Base-by-base conservation (phyloP, 2,329 filamentous ascomycete genomes). In the Aspergillus vadensis region DNA sequence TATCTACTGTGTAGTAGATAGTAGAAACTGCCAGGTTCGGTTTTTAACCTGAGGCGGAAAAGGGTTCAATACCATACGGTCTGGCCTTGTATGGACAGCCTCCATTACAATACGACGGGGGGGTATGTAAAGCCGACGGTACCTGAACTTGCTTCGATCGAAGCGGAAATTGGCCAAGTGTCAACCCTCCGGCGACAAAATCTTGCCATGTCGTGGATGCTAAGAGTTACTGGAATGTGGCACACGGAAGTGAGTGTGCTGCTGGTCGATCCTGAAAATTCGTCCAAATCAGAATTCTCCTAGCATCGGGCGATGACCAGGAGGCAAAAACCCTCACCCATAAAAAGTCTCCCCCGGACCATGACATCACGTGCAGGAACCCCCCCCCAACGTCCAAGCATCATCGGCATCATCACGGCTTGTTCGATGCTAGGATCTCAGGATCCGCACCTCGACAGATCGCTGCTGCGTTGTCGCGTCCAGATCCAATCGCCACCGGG, bases 81-180 rank as follows among this genome's bases (percentile, higher is more conserved):
- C 43, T 21, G 25, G 7, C 39, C 21, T 17, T 23, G 53, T 60
- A 56, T 43, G 30, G n/a, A 6, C 19, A 51, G 27, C n/a, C 19
- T 6, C 38, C 60, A 30, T 53, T 58, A 62, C 52, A 36, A 59
- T 61, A 61, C 59, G 25, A 27, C 25, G 25, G 25, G 48, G 19
- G 36, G 19, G 36, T 39, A 47, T 32, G 50, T 41, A 38, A 14
- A 27, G 48, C 9, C 21, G 47, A 27, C 41, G 23, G 41, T 57
- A 23, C 44, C 38, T 43, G 39, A 47, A 43, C 21, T 25, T 27
- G 36, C 15, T 32, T 59, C n/a, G 56, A 58, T 60, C 50, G 52
- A 64, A 58, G 48, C 54, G 60, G 62, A 58, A 64, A 60, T 62
- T 64, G 60, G 60, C 62, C 62, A 62, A 60, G 62, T 64, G 60